Evolutionary conservation across 2,329 filamentous ascomycete genomes (phyloP).

Genomic region (Calonectria ilicicola): DNA sequence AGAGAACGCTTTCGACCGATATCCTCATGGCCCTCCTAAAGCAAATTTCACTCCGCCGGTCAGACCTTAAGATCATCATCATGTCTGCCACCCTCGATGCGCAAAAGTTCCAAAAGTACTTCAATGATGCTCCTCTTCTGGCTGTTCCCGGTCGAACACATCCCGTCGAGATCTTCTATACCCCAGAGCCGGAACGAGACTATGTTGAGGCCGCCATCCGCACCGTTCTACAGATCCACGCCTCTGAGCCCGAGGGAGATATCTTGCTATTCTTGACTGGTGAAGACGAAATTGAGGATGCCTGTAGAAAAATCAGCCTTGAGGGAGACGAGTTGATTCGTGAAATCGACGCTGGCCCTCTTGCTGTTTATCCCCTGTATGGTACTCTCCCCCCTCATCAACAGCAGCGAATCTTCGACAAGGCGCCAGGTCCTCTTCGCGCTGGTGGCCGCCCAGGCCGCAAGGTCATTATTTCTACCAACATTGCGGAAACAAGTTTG

Average conservation of each 20-base stretch:
- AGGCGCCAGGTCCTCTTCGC: slow-evolving; percentile 79
- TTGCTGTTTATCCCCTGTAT: slow-evolving; percentile 93
- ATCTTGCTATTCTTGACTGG: slow-evolving; percentile 95
- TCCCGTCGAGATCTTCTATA: slow-evolving; percentile 99
- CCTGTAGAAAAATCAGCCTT: slow-evolving; percentile 88
- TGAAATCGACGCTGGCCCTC: slow-evolving; percentile 90
- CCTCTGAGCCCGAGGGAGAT: slow-evolving; percentile 91
- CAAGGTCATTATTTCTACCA: slow-evolving; percentile 94
- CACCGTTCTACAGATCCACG: slow-evolving; percentile 97
- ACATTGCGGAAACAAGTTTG: slow-evolving; percentile 97
- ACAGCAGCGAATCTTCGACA: slow-evolving; percentile 95
- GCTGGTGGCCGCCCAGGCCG: slow-evolving; percentile 88
- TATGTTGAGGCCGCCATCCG: slow-evolving; percentile 96
- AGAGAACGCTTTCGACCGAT: slow-evolving; percentile 96
- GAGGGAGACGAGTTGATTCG: slow-evolving; percentile 92
- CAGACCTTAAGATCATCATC: slow-evolving; percentile 97
- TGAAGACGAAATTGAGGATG: slow-evolving; percentile 98
- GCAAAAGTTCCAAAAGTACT: slow-evolving; percentile 98
- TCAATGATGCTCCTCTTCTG: slow-evolving; percentile 91
- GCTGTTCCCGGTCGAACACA: slow-evolving; percentile 95
- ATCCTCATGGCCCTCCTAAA: slow-evolving; percentile 97
- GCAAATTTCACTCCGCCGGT: slow-evolving; percentile 82
- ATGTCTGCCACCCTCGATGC: slow-evolving; percentile 99
- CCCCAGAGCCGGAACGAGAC: slow-evolving; percentile 93
- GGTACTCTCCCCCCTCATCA: slow-evolving; percentile 91